Base-by-base conservation (phyloP, 306 rosid species). In the Cucumis cinereus region DNA sequence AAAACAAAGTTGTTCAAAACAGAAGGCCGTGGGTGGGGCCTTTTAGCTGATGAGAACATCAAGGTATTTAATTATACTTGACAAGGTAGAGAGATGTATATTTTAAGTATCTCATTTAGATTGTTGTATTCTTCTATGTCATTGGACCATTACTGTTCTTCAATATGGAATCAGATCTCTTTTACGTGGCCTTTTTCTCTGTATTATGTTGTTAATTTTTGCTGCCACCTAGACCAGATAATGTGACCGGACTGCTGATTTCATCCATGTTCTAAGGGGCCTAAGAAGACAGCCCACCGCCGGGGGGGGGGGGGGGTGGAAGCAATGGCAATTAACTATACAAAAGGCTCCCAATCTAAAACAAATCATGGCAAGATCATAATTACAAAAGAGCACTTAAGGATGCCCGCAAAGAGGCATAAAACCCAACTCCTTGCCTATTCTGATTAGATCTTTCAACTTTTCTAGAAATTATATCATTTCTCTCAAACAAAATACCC, bases 21-120 rank as follows among this genome's bases (percentile, higher is more conserved):
- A 67, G 96, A 90, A 73, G 93, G 93, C 74, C 87, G 97, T 66
- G 98, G 97, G 60, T 91, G 97, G 96, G 98, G 98, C 77, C 96
- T 93, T 87, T 55, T 91, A 83, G 91, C 96, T 73, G 93, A 86
- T 77, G 90, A 93, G 85, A 82, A 90, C 77, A 86, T 93, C 58
- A 90, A 88, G 97, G 98, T 93, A 86, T 79, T 74, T 30, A 30
- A 30, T 30, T 30, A 3, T 53, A 17, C 77, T 55, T 77, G 36
- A 38, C 22, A 70, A 60, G 54, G 73, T 73, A 28, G 26, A 49
- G 16, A 52, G 26, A 71, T 45, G 33, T 23, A 69, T 69, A n/a
- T 23, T 5, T 69, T 52, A n/a, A 43, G 22, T 74, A 10, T 66
- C 60, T 81, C 33, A 28, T 20, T 56, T 71, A 47, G 7, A 43